Evolutionary conservation across 495 filamentous ascomycete species (phyloP), one percentile per base, ranked within the genome.

Genomic region (Podospora anserina): DNA sequence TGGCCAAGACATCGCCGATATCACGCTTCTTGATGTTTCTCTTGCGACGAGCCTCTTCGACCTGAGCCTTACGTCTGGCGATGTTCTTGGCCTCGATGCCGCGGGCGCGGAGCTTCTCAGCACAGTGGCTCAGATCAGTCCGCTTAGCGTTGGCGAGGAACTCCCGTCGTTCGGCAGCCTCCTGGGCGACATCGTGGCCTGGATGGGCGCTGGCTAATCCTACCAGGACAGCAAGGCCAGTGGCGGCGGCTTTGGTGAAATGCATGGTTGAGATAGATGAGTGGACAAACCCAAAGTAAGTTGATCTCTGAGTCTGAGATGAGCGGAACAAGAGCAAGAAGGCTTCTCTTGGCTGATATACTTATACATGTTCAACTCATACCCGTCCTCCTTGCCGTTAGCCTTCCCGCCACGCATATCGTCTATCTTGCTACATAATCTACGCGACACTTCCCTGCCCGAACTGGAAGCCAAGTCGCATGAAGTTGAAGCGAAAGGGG

Each of bases 51-150:
- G 72, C 63, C 74, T 69, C 67, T 32, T 54, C 66, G 58, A 65
- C 71, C 30, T 67, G 59, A 30, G 68, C 71, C 56, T 80, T 64
- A 54, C 85, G 85, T 44, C 85, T 79, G 32, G 79, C 78, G 15
- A 85, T 69, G 66, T 80, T 82, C 64, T 77, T 77, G 54, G 70
- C 75, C 67, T 85, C 78, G 9, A 79, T 70, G 54, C 85, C 85
- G 23, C 83, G 82, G n/a, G 82, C 80, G 72, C 76, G 81, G 58
- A 87, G 73, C 75, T 82, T 77, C 4, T 76, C 75, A 32, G 84
- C 77, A 72, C 84, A 87, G 68, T 85, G 83, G 53, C 61, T 61
- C 16, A 71, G 66, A 44, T 66, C 68, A 20, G 63, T 60, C 1
- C 70, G 44, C 64, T 71, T 69, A 63, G 39, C 66, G 3, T 67